A percentile compares a stretch with the other conserved stretches of the same genome.
Evolutionary conservation across 78 protist species (phyloP).

Genomic region (Parvularia atlantis): DNA sequence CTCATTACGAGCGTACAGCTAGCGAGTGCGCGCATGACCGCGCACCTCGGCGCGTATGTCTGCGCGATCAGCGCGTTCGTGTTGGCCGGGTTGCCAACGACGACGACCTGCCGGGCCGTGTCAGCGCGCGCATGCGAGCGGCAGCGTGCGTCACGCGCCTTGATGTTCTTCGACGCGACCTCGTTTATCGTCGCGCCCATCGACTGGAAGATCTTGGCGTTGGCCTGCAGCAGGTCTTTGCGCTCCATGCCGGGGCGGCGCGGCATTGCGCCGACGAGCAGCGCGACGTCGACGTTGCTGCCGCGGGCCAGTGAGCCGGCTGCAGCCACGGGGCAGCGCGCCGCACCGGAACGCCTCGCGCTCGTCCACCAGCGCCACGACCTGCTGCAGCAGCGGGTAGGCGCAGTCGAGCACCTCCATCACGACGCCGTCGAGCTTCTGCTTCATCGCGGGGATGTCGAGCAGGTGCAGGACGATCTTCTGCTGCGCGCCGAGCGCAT

Average conservation of each 20-base stretch:
- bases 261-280: conserved; percentile 89
- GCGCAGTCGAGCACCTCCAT: conserved; percentile 59
- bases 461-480: conserved; percentile 71
- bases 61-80: conserved; percentile 75
- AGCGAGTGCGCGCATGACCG: too few species aligned
- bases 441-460: conserved; percentile 57
- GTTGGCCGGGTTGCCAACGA: conserved; percentile 96
- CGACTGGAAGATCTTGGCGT: conserved; percentile 72
- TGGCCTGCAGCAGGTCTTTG: conserved; percentile 65
- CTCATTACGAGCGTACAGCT: too few species aligned
- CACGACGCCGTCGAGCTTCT: conserved; percentile 36
- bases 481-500: conserved; percentile 56
- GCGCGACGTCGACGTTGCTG: conserved; percentile 39
- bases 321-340: too few species aligned
- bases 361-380: conserved; percentile 16
- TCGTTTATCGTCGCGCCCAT: conserved; percentile 68
- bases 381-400: conserved; percentile 6
- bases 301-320: too few species aligned
- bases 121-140: neutral
- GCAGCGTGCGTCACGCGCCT: neutral
- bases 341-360: conserved; percentile 27
- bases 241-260: conserved; percentile 91
- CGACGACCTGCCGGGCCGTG: conserved; percentile 29
- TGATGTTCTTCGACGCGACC: conserved; percentile 52
- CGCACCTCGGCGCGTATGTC: conserved; percentile 52